These are phyloP conservation scores for Kodamaea anthophila DNA, from an alignment of 1,139 yeast species.

Conservation along the genomic window DNA sequence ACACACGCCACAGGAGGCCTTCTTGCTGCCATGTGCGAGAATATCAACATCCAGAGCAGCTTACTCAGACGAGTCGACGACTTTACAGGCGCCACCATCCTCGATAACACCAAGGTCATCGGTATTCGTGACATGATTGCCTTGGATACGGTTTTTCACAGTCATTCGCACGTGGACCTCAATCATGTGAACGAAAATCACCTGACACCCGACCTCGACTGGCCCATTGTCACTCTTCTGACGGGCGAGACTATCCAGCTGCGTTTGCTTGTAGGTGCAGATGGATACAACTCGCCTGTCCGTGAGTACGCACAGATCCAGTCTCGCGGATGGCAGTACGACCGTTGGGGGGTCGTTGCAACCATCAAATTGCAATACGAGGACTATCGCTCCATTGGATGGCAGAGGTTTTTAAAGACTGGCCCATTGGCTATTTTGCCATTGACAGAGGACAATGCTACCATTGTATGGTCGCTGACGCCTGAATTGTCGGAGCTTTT, in stretches of 20 bases:
- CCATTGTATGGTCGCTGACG: constrained; percentile 89
- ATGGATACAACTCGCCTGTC: constrained; percentile 93
- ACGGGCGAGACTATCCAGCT: constrained; percentile 63
- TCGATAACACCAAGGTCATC: constrained; percentile 63
- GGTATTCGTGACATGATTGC: constrained; percentile 27
- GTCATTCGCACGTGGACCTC: constrained; percentile 10
- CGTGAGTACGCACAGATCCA: constrained; percentile 74
- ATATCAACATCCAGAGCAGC: constrained; percentile 73
- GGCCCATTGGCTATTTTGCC: constrained; percentile 95
- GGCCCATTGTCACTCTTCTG: constrained; percentile 74
- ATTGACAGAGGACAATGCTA: constrained; percentile 76
- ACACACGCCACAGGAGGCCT: constrained; percentile 35
- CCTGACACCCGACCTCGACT: constrained; percentile 36
- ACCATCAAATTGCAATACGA: constrained; percentile 70
- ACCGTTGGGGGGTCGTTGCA: constrained; percentile 87
- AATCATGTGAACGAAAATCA: constrained; percentile 11
- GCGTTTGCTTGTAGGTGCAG: constrained; percentile 85
- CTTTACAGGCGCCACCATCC: constrained; percentile 39
- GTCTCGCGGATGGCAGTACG: constrained; percentile 89
- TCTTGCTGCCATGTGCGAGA: constrained; percentile 84
- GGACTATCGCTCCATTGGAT: constrained; percentile 68
- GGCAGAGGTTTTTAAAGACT: constrained; percentile 87
- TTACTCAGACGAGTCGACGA: constrained; percentile 53
- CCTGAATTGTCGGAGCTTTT: constrained; percentile 67
- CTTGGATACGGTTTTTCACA: constrained; percentile 8